Percentiles rank a stretch among this genome's conserved stretches.
phyloP scores from a whole-genome alignment of 805 yeast species.

The Metschnikowia santaceciliae region DNA sequence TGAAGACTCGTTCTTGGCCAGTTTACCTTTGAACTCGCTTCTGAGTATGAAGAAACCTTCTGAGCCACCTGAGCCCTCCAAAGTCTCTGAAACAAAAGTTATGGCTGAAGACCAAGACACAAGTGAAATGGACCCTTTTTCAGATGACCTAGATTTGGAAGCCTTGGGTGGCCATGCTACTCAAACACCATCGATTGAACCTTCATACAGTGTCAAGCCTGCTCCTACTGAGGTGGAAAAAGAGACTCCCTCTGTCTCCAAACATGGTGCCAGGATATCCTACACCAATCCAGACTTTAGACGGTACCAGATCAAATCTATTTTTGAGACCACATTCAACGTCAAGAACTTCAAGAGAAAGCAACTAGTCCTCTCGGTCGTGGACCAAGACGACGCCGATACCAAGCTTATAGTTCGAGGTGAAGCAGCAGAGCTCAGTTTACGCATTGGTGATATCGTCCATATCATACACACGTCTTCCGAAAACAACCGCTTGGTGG shows the following conservation, averaged over 20 bases:
- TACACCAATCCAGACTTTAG: conserved; percentile 44
- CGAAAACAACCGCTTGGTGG: conserved; percentile 43
- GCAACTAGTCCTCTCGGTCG: conserved; percentile 56
- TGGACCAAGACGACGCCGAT: conserved; percentile 28
- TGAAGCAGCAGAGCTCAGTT: conserved; percentile 52
- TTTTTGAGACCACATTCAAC: conserved; percentile 30
- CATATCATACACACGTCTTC: conserved; percentile 52
- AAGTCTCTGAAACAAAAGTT: neutral
- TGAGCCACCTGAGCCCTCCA: neutral
- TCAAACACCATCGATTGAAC: conserved; percentile 11
- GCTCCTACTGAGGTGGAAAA: neutral
- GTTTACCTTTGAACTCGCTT: conserved; percentile 9
- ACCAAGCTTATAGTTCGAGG: conserved; percentile 54
- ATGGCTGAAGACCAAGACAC: neutral
- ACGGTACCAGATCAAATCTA: conserved; percentile 42
- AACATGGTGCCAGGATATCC: conserved; percentile 35
- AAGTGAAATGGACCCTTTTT: conserved; percentile 18
- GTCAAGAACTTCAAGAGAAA: conserved; percentile 25
- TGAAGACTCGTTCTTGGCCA: conserved; percentile 23
- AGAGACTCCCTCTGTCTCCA: neutral
- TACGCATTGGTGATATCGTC: conserved; percentile 51
- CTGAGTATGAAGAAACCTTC: neutral
- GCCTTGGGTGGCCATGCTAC: conserved; percentile 15
- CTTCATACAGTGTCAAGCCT: no score
- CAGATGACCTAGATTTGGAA: conserved; percentile 17